Base-by-base conservation (phyloP, 2,329 filamentous ascomycete species). In the Epichloe bromicola region DNA sequence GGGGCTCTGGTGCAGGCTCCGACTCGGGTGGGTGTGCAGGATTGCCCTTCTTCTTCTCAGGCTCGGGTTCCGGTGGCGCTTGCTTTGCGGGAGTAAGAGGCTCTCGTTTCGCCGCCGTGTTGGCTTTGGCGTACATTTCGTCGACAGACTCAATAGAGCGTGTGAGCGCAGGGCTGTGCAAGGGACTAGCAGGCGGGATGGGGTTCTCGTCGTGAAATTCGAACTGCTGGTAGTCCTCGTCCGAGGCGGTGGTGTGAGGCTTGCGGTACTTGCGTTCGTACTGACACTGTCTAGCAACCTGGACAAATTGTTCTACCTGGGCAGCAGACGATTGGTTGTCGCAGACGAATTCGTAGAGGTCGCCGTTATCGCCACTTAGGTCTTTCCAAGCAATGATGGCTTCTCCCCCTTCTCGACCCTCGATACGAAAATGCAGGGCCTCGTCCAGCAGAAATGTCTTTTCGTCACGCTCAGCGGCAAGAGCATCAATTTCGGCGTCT, bases 331-430 rank as follows among this genome's bases (percentile, higher is more conserved):
- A 79, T 12, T 83, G 82, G 39, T 74, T 67, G 69, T 97, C 93
- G 71, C 90, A 97, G 56, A 98, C 86, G 64, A 97, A 98, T 67
- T 98, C 91, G 76, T 88, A 98, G n/a, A 97, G 77, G 67, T 98
- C 93, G 50, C 89, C 91, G 34, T 81, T 78, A 73, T 98, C 93
- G 51, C 93, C 93, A 60, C 89, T 96, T 54, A 97, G 71, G 64
- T 98, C 93, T 58, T 86, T 84, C 93, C 93, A 98, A 53, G 91
- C 91, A 56, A 98, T 78, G 8, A 97, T 83, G 62, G 86, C 88
- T 59, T 94, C 86, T 20, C 86, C 86, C 38, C 81, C 82, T 56
- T 88, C 82, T 56, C 90, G 79, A 56, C 85, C 79, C 65, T 94
- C 88, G 42, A 88, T 85, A 52, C 91, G 84, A 62, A 98, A 88